Base-by-base conservation (phyloP, 1,284 basidiomycete genomes). In the Austropuccinia psidii region DNA sequence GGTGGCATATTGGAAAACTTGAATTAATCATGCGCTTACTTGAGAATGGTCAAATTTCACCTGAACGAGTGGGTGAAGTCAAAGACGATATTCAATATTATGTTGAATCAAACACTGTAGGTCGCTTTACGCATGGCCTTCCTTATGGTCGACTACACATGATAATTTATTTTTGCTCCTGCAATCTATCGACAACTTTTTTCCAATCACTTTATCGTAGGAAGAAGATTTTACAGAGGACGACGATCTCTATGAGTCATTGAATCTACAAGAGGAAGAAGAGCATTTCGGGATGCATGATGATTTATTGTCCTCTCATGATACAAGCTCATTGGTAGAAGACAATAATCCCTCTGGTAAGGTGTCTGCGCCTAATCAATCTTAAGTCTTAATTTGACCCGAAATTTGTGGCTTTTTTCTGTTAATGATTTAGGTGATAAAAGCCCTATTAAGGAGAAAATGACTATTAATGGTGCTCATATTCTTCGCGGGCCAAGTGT, bases 151-250 rank as follows among this genome's bases (percentile, higher is more conserved):
- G 4, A 19, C 61, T 31, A 19, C 31, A 27, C 33, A 19, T 31
- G 15, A 39, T 73, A n/a, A 31, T 39, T 65, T 29, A 41, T 27
- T 69, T 49, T 33, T 41, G 24, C 24, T 58, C 17, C 19, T n/a
- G 35, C 33, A 39, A 60, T 60, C 57, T 31, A n/a, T 19, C 21
- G 11, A 29, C 49, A 41, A 70, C 45, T 54, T 72, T 61, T 76
- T 55, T 37, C 65, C 24, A 35, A n/a, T 1, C 4, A 58, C 27
- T 35, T 39, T 41, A 52, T 64, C 75, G 55, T 79, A 95, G 93
- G 93, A 96, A 76, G 96, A 98, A 79, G 90, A 93, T 79, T 98
- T 97, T 81, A 93, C 97, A 76, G 95, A 96, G 81, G 93, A 98
- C 79, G 90, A 95, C 80, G 94, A 92, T 64, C 91, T 99, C 75